phyloP scores from a whole-genome alignment of 2,329 filamentous ascomycete species.

The Phaeosphaeriaceae sp. region DNA sequence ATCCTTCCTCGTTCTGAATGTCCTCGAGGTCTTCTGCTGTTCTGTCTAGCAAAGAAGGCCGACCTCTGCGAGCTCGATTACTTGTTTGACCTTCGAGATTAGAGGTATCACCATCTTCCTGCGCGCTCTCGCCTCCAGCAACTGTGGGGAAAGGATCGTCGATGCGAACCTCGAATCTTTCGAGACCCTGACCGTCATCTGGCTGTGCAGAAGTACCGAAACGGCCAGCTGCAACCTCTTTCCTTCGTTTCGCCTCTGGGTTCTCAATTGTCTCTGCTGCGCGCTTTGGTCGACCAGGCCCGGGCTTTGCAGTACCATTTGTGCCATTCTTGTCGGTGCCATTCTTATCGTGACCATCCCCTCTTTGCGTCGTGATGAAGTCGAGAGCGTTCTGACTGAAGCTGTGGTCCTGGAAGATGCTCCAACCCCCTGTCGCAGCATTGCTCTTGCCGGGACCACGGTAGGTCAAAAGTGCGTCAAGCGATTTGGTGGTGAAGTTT shows the following conservation, averaged over 20 bases:
- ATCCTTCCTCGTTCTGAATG: conserved; percentile 43
- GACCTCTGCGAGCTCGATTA: conserved; percentile 32
- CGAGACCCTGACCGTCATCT: conserved; percentile 50
- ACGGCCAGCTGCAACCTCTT: conserved; percentile 68
- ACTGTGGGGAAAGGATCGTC: conserved; percentile 52
- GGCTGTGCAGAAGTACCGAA: conserved; percentile 66
- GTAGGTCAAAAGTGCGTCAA: conserved; percentile 72
- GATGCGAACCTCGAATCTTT: conserved; percentile 59
- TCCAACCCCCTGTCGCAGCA: conserved; percentile 78
- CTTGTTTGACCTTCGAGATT: conserved; percentile 20
- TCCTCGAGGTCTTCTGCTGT: conserved; percentile 40
- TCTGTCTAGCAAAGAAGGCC: conserved; percentile 44
- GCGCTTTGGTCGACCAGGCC: conserved; percentile 37
- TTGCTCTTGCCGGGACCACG: conserved; percentile 75
- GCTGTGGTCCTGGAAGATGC: conserved; percentile 73
- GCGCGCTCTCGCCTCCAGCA: conserved; percentile 6
- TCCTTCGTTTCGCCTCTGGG: conserved; percentile 62
- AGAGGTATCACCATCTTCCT: conserved; percentile 23
- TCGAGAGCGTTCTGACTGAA: conserved; percentile 60
- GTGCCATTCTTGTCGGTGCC: conserved; percentile 16
- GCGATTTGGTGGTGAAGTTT: conserved; percentile 72
- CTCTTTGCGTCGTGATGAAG: conserved; percentile 44
- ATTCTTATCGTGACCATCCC: conserved; percentile 24
- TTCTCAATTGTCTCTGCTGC: conserved; percentile 33
- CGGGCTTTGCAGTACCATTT: conserved; percentile 25